Conservation (phyloP, 768 basidiomycete genomes). For the Chalciporus pseudorubinellus region DNA sequence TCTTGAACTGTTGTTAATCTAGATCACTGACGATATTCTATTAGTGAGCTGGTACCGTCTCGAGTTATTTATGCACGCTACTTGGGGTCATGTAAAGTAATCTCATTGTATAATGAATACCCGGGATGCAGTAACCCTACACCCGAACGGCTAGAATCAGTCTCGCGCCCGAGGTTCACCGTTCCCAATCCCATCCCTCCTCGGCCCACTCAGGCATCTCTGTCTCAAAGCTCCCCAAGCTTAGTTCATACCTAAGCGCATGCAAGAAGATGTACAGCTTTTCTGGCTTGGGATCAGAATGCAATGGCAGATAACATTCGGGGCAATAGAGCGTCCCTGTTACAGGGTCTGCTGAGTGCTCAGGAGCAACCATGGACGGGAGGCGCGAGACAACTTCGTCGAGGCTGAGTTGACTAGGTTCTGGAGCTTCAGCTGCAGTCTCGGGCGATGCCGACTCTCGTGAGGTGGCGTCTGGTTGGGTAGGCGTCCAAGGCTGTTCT, state of each 20-base stretch:
- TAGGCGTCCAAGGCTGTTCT: neutral
- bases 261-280: constrained; percentile 95
- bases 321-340: constrained; percentile 68
- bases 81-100: neutral
- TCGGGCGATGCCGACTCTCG: neutral
- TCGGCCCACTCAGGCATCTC: constrained; percentile 88
- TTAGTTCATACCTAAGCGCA: constrained; percentile 80
- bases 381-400: constrained; percentile 47
- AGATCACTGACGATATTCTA: neutral
- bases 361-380: constrained; percentile 18
- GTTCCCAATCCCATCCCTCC: constrained; percentile 68
- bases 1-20: neutral
- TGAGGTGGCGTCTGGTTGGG: neutral
- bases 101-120: constrained; percentile 4
- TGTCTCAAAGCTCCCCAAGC: constrained; percentile 79
- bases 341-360: constrained; percentile 35
- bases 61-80: neutral
- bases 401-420: constrained; percentile 36
- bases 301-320: constrained; percentile 89
- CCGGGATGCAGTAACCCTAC: neutral
- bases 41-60: neutral
- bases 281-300: constrained; percentile 92
- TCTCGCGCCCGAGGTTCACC: neutral
- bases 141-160: neutral
- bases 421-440: neutral